Evolutionary conservation across 2,329 filamentous ascomycete species (phyloP), one percentile per base, ranked within the genome.

Genomic region (Aspergillus oerlinghausenensis): DNA sequence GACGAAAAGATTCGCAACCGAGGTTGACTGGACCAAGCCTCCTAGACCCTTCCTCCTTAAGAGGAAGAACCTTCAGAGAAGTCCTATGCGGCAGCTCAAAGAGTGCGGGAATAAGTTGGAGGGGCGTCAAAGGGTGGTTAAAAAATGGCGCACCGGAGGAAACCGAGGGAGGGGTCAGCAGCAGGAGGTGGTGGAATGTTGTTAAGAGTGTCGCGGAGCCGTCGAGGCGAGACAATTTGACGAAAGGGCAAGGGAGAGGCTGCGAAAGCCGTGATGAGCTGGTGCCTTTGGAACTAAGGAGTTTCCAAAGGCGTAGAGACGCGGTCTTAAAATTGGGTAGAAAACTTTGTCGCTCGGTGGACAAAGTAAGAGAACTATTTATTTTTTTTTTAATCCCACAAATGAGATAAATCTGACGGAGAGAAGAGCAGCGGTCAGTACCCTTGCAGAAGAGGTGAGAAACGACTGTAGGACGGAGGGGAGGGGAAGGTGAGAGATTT

Each of bases 11-110:
- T 82, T 90, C 89, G 84, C 90, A 88, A 87, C 88, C 90, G 84
- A 89, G 84, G 83, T 83, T 88, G 84, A 88, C 87, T 86, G 89
- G 90, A 88, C 91, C 89, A 91, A 90, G 90, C 88, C 91, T 93
- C 88, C 89, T 91, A 89, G 92, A 96, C 91, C 94, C 94, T 95
- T 93, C 94, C 94, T 92, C 93, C 79, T 81, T 82, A 82, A 94
- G 93, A 96, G 92, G 93, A 97, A 97, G 93, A 96, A 92, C 89
- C 89, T 87, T 84, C 85, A 86, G 88, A 88, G 85, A 85, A 87
- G 89, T 95, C 90, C 91, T 97, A 99, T 99, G 93, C 94, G 94
- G 94, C 94, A 97, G 93, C 90, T 96, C 89, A 84, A 79, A 77
- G 79, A 79, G 79, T 83, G 78, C 76, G 83, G 79, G 74, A 79